Percentiles rank a stretch among this genome's conserved stretches.
Conservation (phyloP, 1,284 basidiomycete genomes). For the Moniliophthora roreri region DNA sequence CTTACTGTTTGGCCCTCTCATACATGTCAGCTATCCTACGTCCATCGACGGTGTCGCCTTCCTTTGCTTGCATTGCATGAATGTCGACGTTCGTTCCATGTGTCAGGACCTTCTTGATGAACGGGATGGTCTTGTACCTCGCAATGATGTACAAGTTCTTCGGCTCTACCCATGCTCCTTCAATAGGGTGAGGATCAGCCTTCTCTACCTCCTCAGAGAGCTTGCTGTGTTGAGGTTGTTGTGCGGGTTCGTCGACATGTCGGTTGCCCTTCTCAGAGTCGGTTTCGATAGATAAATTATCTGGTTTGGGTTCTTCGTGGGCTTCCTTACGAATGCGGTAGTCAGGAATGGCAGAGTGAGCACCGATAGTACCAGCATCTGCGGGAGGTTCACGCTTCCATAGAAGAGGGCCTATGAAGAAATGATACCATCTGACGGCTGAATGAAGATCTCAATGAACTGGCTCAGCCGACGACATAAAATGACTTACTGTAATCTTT, state of each 20-base stretch:
- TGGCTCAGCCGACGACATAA: not conserved
- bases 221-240: constrained; percentile 9
- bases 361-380: constrained; percentile 18
- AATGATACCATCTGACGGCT: constrained; percentile 28
- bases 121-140: constrained; percentile 25
- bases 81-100: constrained; percentile 23
- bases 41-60: constrained; percentile 15
- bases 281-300: constrained; percentile 11
- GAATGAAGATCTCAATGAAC: not conserved
- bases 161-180: constrained; percentile 26
- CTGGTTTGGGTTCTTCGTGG: constrained; percentile 9
- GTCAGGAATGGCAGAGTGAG: constrained; percentile 22
- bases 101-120: constrained; percentile 22
- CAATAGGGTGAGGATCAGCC: constrained; percentile 24
- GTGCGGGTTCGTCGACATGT: not conserved
- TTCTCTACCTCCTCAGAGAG: constrained; percentile 18
- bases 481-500: constrained; percentile 27
- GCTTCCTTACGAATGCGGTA: constrained; percentile 22
- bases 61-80: constrained; percentile 12
- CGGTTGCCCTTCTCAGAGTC: not conserved
- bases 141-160: constrained; percentile 29
- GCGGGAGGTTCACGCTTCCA: constrained; percentile 24
- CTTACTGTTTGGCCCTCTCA: constrained; percentile 21
- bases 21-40: constrained; percentile 22
- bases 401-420: constrained; percentile 26